These are phyloP conservation scores for Sporobolomyces pararoseus DNA, from an alignment of 768 basidiomycete genomes.

Conservation along the genomic window DNA sequence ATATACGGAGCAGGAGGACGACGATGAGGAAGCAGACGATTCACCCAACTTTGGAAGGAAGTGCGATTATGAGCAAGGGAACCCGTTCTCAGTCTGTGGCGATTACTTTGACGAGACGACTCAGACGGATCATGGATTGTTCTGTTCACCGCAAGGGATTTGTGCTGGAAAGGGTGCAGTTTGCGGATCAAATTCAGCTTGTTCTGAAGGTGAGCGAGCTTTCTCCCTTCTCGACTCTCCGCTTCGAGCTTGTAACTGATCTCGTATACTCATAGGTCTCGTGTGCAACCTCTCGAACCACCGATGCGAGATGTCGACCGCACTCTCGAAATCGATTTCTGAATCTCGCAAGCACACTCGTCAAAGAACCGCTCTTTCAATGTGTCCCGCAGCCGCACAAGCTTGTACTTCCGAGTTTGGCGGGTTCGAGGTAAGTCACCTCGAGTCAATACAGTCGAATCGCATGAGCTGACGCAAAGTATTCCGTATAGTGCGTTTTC, in stretches of 20 bases:
- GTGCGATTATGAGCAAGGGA: conserved; percentile 7
- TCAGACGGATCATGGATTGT: conserved; percentile 14
- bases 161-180: conserved; percentile 21
- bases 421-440: conserved; percentile 30
- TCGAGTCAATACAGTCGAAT: background rate
- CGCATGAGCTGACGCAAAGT: background rate
- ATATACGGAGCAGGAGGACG: background rate
- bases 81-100: conserved; percentile 26
- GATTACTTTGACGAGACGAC: conserved; percentile 26
- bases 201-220: background rate
- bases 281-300: conserved; percentile 30
- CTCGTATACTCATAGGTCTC: conserved; percentile 23
- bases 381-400: conserved; percentile 25
- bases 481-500: conserved; percentile 17
- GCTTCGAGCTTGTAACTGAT: background rate
- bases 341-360: conserved; percentile 6
- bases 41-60: conserved; percentile 21
- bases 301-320: conserved; percentile 8
- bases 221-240: background rate
- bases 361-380: conserved; percentile 11
- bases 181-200: background rate
- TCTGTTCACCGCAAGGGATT: conserved; percentile 5
- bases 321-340: conserved; percentile 5
- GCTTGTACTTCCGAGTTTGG: conserved; percentile 26
- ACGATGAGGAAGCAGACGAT: conserved; percentile 10